Percentiles rank a stretch among this genome's conserved stretches.
These are phyloP conservation scores for Neoboletus subvelutipes DNA, from an alignment of 768 basidiomycete genomes.

Conservation along the genomic window DNA sequence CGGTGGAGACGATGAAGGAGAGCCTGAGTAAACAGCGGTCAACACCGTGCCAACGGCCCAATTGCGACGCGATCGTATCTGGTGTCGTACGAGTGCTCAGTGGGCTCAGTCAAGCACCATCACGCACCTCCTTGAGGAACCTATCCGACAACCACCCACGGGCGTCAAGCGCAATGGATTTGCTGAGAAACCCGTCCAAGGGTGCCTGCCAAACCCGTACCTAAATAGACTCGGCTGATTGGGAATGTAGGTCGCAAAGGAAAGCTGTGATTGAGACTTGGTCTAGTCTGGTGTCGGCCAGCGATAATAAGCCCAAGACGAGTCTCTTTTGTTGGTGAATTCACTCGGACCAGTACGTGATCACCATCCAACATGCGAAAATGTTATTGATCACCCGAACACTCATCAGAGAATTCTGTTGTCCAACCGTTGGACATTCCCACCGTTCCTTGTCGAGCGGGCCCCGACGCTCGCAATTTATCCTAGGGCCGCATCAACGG, in stretches of 20 bases:
- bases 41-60: conserved; percentile 16
- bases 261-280: neutral
- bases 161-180: neutral
- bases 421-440: neutral
- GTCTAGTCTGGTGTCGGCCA: neutral
- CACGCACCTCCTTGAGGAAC: neutral
- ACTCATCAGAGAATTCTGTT: neutral
- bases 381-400: neutral
- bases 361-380: neutral
- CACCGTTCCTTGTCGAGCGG: neutral
- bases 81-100: too few species aligned
- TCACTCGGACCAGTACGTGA: neutral
- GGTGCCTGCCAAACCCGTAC: neutral
- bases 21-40: conserved; percentile 21
- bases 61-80: conserved; percentile 7
- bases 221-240: neutral
- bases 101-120: neutral
- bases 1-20: too few species aligned
- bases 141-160: neutral
- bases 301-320: neutral
- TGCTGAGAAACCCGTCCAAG: conserved; percentile 4
- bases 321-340: neutral
- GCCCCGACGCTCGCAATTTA: neutral
- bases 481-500: neutral
- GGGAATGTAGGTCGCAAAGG: neutral